Base-by-base conservation (phyloP, 352 stramenopile genomes). In the Thalassiosira mediterranea region DNA sequence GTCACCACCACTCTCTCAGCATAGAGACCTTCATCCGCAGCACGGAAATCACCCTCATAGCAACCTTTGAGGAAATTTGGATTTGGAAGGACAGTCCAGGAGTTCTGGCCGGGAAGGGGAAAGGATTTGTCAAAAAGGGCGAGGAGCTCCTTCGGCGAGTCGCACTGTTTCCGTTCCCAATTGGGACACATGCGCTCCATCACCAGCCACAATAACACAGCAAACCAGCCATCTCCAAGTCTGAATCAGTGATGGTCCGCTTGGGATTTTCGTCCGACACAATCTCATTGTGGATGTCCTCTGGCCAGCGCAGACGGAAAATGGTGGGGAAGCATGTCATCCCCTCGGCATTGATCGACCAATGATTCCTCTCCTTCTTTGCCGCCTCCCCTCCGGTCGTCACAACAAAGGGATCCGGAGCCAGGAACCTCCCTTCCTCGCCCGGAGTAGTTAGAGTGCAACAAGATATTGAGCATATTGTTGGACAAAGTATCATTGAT, bases 21-120 rank as follows among this genome's bases (percentile, higher is more conserved):
- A 17, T 23, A 25, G 37, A 32, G 54, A 19, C 5, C 52, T 61
- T 53, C 52, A 49, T 61, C 29, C 52, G 52, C 52, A 61, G 40
- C n/a, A 61, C 21, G 3, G 25, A 61, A 61, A 61, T 61, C 52
- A 61, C 52, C n/a, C 25, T 11, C 25, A 19, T 61, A 42, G 34
- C 7, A 42, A 42, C 13, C 7, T 7, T 13, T 7, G 34, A 42
- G 34, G 34, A 42, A 42, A 42, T 7, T 7, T 13, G 34, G 34
- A 42, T n/a, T n/a, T n/a, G n/a, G n/a, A n/a, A n/a, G 13, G 7
- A 42, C 34, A 7, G 34, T 42, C 34, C 34, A 42, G 13, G 34
- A 42, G 7, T 42, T 42, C 34, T 42, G 34, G 34, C 13, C 13
- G 7, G 34, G 34, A 7, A 42, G 34, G 34, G 34, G 34, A 13